Evolutionary conservation across 768 basidiomycete species (phyloP).

Genomic region (Dendrothele bispora): DNA sequence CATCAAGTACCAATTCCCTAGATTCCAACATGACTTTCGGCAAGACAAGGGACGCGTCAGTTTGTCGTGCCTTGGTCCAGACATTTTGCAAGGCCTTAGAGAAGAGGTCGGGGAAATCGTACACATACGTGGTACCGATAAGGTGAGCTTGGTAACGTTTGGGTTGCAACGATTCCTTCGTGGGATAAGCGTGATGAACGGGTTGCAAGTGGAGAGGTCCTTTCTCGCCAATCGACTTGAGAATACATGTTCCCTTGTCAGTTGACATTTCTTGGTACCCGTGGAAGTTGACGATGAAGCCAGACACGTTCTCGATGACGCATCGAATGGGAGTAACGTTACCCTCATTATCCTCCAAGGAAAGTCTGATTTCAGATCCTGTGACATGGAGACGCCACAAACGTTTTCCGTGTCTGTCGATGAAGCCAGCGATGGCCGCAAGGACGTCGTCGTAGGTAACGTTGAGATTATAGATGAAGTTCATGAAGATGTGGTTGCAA

Average conservation of each 20-base stretch:
- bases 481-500: constrained; percentile 98
- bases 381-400: constrained; percentile 98
- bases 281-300: constrained; percentile 98
- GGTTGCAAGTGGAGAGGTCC: constrained; percentile 96
- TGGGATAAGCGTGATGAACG: constrained; percentile 90
- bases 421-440: constrained; percentile 97
- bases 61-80: constrained; percentile 74
- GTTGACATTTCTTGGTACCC: constrained; percentile 98
- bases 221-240: constrained; percentile 98
- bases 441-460: constrained; percentile 97
- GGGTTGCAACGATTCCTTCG: constrained; percentile 97
- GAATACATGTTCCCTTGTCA: constrained; percentile 91
- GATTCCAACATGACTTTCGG: constrained; percentile 83
- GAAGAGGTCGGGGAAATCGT: constrained; percentile 99
- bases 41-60: constrained; percentile 62
- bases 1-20: constrained; percentile 91
- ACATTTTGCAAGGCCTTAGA: constrained; percentile 93
- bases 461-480: constrained; percentile 95
- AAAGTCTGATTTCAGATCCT: constrained; percentile 94
- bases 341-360: constrained; percentile 92
- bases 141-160: constrained; percentile 99
- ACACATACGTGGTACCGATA: constrained; percentile 97
- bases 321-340: constrained; percentile 96
- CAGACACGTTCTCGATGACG: constrained; percentile 97
- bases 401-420: constrained; percentile 97